A percentile compares a stretch with the other conserved stretches of the same genome.
phyloP scores from a whole-genome alignment of 2,329 filamentous ascomycete species.

The Monascus ruber region DNA sequence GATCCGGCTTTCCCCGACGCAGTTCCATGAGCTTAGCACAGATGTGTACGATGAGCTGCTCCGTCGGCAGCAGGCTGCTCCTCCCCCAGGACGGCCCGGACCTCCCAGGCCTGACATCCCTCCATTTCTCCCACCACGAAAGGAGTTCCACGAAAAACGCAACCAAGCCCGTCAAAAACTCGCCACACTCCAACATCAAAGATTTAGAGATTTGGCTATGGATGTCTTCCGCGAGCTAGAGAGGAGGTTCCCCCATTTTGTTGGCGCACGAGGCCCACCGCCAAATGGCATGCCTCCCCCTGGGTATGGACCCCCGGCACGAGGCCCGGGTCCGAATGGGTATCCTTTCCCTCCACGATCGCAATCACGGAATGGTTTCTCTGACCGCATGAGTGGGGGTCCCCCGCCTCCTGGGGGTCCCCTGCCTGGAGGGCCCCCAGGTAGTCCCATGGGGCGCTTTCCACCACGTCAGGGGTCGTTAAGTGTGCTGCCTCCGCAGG shows the following conservation, averaged over 20 bases:
- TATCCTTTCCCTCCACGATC: constrained; percentile 32
- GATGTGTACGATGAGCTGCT: constrained; percentile 94
- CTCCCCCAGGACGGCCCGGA: constrained; percentile 26
- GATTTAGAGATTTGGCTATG: constrained; percentile 84
- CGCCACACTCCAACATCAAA: constrained; percentile 71
- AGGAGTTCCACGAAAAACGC: constrained; percentile 87
- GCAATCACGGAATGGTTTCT: constrained; percentile 28
- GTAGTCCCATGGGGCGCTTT: constrained; percentile 22
- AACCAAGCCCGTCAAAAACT: constrained; percentile 96
- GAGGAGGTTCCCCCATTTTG: constrained; percentile 74
- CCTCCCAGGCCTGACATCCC: constrained; percentile 42
- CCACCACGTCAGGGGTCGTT: constrained; percentile 31
- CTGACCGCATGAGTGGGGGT: constrained; percentile 20
- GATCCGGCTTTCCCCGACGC: constrained; percentile 73
- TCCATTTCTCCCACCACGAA: constrained; percentile 68
- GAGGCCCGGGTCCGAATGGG: constrained; percentile 16
- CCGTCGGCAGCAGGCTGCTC: constrained; percentile 62
- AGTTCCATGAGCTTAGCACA: constrained; percentile 95
- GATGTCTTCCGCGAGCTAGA: constrained; percentile 96
- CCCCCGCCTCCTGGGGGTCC: constrained; percentile 25
- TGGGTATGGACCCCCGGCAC: constrained; percentile 14
- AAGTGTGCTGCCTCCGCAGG: constrained; percentile 26
- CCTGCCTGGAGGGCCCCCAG: constrained; percentile 25
- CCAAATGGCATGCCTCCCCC: constrained; percentile 47
- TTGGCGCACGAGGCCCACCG: constrained; percentile 46